These are phyloP conservation scores for Calonectria leucothoes DNA, from an alignment of 2,329 filamentous ascomycete genomes.

Conservation along the genomic window DNA sequence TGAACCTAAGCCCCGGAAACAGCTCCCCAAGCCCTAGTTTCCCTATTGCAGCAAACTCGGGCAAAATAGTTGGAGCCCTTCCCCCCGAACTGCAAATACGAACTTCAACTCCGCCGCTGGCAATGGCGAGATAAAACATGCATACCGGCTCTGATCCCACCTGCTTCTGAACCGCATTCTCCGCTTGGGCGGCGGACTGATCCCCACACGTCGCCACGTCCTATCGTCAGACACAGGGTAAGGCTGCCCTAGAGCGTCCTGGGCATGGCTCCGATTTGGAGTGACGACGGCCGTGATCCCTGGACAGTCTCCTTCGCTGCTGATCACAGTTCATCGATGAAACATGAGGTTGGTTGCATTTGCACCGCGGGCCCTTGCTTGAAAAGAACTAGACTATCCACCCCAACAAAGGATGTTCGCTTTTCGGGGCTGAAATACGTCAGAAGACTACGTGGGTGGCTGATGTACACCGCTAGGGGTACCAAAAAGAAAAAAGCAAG, in stretches of 20 bases:
- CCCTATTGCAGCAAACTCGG: not conserved
- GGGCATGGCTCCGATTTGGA: not conserved
- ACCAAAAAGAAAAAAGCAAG: not conserved
- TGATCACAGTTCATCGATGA: slow-evolving; percentile 2
- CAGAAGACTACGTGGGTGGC: not conserved
- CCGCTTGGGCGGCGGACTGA: not conserved
- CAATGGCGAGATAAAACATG: not conserved
- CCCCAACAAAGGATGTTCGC: not conserved
- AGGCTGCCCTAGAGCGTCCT: not conserved
- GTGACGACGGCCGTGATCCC: not conserved
- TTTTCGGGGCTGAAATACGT: not conserved
- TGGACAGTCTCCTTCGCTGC: not conserved
- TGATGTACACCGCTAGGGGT: not conserved
- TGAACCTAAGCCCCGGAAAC: not conserved
- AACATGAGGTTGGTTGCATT: not conserved
- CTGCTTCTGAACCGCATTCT: not conserved
- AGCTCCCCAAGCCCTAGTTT: not conserved
- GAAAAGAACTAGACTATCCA: not conserved
- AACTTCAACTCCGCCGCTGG: not conserved
- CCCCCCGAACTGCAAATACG: not conserved
- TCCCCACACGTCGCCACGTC: not conserved
- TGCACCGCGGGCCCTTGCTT: not conserved
- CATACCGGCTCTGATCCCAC: not conserved
- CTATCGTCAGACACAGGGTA: not conserved
- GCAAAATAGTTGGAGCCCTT: not conserved